phyloP scores from a whole-genome alignment of 257 asterid genomes.

The Nicotiana obtusifolia region DNA sequence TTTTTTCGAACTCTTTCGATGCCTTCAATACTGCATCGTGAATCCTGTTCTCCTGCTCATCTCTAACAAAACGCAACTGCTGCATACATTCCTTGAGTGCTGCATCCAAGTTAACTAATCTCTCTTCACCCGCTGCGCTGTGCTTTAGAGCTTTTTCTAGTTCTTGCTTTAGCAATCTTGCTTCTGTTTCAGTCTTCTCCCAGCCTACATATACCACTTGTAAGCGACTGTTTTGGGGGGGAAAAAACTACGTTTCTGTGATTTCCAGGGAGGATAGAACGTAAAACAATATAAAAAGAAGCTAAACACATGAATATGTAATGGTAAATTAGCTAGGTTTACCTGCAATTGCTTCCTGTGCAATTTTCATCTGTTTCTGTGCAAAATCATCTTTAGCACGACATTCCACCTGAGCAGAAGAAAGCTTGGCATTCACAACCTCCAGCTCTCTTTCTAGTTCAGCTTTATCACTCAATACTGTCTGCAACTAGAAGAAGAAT shows the following conservation, averaged over 20 bases:
- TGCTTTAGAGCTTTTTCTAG: conserved; percentile 49
- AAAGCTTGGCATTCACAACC: conserved; percentile 51
- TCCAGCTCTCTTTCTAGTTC: conserved; percentile 53
- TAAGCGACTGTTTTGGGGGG: background rate
- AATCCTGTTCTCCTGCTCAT: conserved; percentile 60
- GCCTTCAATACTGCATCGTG: conserved; percentile 46
- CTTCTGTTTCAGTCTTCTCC: conserved; percentile 80
- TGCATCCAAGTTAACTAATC: conserved; percentile 54
- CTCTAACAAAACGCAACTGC: conserved; percentile 58
- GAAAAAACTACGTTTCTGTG: background rate
- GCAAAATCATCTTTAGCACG: conserved; percentile 53
- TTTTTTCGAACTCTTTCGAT: conserved; percentile 48
- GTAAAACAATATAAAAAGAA: background rate
- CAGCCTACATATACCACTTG: conserved; percentile 42
- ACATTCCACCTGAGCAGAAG: conserved; percentile 57
- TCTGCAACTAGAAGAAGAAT: conserved; percentile 34
- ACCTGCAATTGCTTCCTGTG: conserved; percentile 93
- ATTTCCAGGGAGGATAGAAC: background rate
- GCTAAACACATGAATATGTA: background rate
- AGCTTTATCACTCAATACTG: conserved; percentile 43
- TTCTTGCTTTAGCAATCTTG: conserved; percentile 48
- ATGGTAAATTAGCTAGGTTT: background rate
- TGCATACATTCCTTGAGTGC: conserved; percentile 82
- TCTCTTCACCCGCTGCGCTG: conserved; percentile 50
- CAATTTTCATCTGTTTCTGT: conserved; percentile 69